These are phyloP conservation scores for Fusarium staphyleae DNA, from an alignment of 2,329 filamentous ascomycete genomes.

Conservation along the genomic window DNA sequence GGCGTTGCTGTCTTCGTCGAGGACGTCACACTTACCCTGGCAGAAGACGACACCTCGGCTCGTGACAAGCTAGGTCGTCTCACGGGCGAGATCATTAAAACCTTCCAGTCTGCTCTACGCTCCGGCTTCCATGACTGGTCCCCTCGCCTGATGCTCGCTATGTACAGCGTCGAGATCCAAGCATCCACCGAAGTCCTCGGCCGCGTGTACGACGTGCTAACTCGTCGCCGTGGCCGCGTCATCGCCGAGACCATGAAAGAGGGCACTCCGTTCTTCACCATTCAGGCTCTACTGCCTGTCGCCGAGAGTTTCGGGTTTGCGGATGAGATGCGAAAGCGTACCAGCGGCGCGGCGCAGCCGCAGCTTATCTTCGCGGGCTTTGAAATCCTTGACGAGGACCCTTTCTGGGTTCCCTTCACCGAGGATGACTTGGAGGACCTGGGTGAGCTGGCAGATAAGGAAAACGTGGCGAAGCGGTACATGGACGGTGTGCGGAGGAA, in stretches of 20 bases:
- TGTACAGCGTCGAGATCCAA: slow-evolving; percentile 98
- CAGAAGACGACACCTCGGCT: slow-evolving; percentile 62
- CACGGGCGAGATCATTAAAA: slow-evolving; percentile 92
- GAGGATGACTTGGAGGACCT: slow-evolving; percentile 97
- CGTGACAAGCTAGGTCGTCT: slow-evolving; percentile 77
- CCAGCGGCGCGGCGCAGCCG: slow-evolving; percentile 86
- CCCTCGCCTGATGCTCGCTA: slow-evolving; percentile 90
- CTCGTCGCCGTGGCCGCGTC: slow-evolving; percentile 86
- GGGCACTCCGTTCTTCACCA: slow-evolving; percentile 95
- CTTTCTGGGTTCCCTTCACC: slow-evolving; percentile 96
- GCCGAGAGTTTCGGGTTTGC: slow-evolving; percentile 95
- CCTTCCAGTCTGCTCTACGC: slow-evolving; percentile 82
- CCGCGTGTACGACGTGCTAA: slow-evolving; percentile 97
- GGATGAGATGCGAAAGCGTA: slow-evolving; percentile 95
- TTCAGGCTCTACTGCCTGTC: slow-evolving; percentile 85
- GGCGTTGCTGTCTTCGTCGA: slow-evolving; percentile 92
- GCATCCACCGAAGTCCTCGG: slow-evolving; percentile 94
- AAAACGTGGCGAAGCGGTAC: slow-evolving; percentile 96
- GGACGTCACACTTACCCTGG: slow-evolving; percentile 69
- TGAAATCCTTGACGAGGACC: slow-evolving; percentile 92
- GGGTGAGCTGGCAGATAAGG: slow-evolving; percentile 88
- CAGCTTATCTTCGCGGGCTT: slow-evolving; percentile 94
- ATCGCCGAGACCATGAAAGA: slow-evolving; percentile 92
- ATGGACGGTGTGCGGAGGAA: slow-evolving; percentile 86
- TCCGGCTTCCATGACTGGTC: slow-evolving; percentile 95